Base-by-base conservation (phyloP, 1,139 yeast species). In the Candida tetrigidarum region DNA sequence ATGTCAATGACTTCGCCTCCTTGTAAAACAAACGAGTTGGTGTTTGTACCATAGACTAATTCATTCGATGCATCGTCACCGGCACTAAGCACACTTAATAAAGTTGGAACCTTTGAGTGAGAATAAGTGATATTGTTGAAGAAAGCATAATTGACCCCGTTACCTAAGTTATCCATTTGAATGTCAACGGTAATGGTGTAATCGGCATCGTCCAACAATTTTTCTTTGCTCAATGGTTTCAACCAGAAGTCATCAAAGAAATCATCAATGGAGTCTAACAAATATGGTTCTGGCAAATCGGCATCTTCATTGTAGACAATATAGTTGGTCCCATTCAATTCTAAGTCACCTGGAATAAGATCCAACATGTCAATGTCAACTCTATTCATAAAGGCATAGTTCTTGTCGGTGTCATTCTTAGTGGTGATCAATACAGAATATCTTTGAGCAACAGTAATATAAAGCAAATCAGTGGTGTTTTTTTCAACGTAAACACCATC, bases 71-170 rank as follows among this genome's bases (percentile, higher is more conserved):
- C 80, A 26, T 76, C 69, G 25, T 62, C 62, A 41, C 78, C 78
- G 27, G 79, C 66, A 29, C 84, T 71, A 47, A 85, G 60, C 3
- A 74, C 87, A 14, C 87, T 71, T 41, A 80, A 66, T 49, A 86
- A 67, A 3, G 88, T 76, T 41, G 93, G 93, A 25, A 84, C 83
- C 54, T 77, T 81, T 38, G 92, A 91, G 12, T 74, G 66, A 39
- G 77, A 76, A 52, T 76, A 84, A 2, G 90, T 78, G 51, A 82
- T 62, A 56, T 83, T 80, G 61, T 86, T 84, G 76, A 86, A 86
- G 62, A 85, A 83, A 6, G 93, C 92, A 61, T 86, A 86, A 55
- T 82, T 83, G 34, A 84, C 71, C 56, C 93, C 93, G 57, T 86
- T 82, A 27, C 83, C 87, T 48, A 86, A 71, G 55, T 82, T 84